Percentiles rank a stretch among this genome's conserved stretches.
Evolutionary conservation across 441 rosid species (phyloP).

Genomic region (Corymbia calophylla): DNA sequence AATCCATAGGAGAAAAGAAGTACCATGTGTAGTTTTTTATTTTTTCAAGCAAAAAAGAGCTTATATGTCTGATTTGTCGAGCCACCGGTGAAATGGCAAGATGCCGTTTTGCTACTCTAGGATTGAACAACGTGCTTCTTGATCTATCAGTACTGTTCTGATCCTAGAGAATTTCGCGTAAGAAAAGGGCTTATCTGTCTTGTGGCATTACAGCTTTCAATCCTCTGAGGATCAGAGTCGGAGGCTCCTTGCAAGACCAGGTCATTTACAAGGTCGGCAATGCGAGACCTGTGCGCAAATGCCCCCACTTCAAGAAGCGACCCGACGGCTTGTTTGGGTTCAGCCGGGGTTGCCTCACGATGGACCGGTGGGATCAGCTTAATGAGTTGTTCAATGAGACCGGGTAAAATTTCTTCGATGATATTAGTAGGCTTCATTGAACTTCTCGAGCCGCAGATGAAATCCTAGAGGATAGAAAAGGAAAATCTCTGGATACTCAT

Average conservation of each 20-base stretch:
- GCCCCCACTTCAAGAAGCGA: constrained; percentile 21
- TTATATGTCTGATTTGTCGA: background rate
- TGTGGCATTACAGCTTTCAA: constrained; percentile 32
- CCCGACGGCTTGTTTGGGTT: constrained; percentile 37
- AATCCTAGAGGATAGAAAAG: background rate
- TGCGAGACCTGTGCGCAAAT: background rate
- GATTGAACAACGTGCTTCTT: background rate
- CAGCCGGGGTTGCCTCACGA: constrained; percentile 35
- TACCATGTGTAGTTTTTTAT: background rate
- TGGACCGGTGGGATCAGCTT: constrained; percentile 60
- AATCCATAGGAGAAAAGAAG: background rate
- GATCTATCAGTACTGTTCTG: background rate
- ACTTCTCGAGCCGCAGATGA: background rate
- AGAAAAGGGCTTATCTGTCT: background rate
- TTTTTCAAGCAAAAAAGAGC: background rate
- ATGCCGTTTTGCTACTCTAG: background rate
- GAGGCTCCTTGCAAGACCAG: constrained; percentile 66
- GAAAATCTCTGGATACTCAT: background rate
- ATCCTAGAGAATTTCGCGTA: background rate
- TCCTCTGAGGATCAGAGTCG: constrained; percentile 47
- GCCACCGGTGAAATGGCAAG: background rate
- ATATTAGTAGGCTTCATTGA: background rate
- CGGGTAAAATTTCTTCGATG: constrained; percentile 18
- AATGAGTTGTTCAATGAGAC: constrained; percentile 32
- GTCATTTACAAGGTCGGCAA: constrained; percentile 32